Evolutionary conservation across 352 stramenopile genomes (phyloP).

Genomic region (Pythium pectinolyticum): DNA sequence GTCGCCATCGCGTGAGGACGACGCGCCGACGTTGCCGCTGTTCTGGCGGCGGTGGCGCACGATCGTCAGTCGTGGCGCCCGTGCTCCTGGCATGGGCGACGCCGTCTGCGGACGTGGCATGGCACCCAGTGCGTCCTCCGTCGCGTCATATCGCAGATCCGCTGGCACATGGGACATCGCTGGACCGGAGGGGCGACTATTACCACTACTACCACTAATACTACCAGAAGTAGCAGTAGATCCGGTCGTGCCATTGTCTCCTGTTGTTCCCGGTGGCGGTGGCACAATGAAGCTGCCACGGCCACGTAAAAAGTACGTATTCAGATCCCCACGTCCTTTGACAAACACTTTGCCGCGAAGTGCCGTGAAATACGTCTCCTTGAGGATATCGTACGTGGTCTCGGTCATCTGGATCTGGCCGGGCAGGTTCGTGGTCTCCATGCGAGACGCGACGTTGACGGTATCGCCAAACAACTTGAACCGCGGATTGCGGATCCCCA

Average conservation of each 20-base stretch:
- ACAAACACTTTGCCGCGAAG: constrained; percentile 77
- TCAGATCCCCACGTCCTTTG: constrained; percentile 82
- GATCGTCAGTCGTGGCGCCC: constrained; percentile 22
- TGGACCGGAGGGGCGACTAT: no score
- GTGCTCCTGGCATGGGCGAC: no score
- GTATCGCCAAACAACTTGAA: constrained; percentile 90
- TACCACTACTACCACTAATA: no score
- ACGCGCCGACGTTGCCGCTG: constrained; percentile 1
- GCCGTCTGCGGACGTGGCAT: no score
- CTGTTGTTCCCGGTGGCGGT: constrained; percentile 23
- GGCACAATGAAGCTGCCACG: constrained; percentile 61
- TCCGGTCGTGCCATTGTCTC: not conserved
- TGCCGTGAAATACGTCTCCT: constrained; percentile 68
- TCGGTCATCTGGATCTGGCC: constrained; percentile 84
- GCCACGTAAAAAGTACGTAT: constrained; percentile 77
- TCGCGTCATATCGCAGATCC: not conserved
- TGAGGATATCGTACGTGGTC: constrained; percentile 61
- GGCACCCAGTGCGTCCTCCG: constrained; percentile 2
- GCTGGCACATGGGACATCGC: no score
- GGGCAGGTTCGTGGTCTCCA: constrained; percentile 81
- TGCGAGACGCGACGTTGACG: constrained; percentile 83
- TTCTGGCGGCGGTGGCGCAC: constrained; percentile 28
- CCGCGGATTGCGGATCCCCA: constrained; percentile 78
- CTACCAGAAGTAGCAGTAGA: no score
- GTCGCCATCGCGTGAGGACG: not conserved